phyloP scores from a whole-genome alignment of 805 yeast genomes.

The Myxozyma geophila region DNA sequence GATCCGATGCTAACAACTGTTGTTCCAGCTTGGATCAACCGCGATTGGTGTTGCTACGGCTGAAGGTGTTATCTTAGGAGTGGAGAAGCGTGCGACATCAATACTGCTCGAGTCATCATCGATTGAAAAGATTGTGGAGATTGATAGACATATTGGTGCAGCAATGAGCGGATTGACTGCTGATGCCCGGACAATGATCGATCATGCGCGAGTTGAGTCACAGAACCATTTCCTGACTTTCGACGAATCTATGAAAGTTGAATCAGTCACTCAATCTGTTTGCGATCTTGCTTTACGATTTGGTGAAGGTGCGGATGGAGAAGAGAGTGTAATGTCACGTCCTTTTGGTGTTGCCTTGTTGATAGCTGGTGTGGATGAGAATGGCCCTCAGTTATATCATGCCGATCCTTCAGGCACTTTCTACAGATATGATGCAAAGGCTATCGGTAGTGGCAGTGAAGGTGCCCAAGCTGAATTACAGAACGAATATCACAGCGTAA shows the following conservation, averaged over 20 bases:
- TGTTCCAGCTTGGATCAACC: constrained; percentile 74
- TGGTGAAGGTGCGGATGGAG: constrained; percentile 97
- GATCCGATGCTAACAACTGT: neutral
- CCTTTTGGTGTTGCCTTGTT: constrained; percentile 98
- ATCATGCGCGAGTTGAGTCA: constrained; percentile 87
- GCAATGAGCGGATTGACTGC: constrained; percentile 99
- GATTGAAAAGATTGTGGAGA: constrained; percentile 94
- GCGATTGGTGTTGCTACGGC: constrained; percentile 96
- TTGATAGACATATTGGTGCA: constrained; percentile 92
- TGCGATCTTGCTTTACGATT: constrained; percentile 96
- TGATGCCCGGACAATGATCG: constrained; percentile 98
- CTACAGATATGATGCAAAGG: constrained; percentile 96
- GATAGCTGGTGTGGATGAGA: constrained; percentile 93
- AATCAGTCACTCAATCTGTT: constrained; percentile 91
- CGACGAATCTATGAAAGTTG: constrained; percentile 90
- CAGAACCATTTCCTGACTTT: constrained; percentile 82
- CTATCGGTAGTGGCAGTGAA: constrained; percentile 98
- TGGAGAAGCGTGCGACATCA: constrained; percentile 95
- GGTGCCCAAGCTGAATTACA: constrained; percentile 98
- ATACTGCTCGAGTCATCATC: constrained; percentile 87
- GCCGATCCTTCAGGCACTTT: constrained; percentile 99
- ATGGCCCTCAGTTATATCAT: constrained; percentile 90
- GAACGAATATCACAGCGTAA: constrained; percentile 83
- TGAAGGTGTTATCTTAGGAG: constrained; percentile 95
- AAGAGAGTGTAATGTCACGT: constrained; percentile 92